These are phyloP conservation scores for Blastobotrys ciferrii DNA, from an alignment of 1,139 yeast genomes.

Conservation along the genomic window DNA sequence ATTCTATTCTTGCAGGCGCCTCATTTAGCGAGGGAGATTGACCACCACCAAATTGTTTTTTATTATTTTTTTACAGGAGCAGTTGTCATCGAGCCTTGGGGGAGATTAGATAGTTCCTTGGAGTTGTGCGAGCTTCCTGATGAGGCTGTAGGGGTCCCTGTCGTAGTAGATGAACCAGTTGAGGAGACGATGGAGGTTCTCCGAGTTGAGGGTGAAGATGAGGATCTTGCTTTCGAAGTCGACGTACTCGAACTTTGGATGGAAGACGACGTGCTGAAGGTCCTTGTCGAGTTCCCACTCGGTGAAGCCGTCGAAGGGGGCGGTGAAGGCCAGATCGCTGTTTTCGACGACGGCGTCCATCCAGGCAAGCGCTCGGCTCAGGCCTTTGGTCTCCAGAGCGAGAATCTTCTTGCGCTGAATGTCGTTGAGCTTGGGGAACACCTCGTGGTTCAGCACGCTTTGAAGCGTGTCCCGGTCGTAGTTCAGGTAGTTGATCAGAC, in stretches of 20 bases:
- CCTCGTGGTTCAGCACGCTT: background rate
- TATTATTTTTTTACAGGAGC: too few relatives aligned
- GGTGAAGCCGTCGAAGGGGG: background rate
- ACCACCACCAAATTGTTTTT: too few relatives aligned
- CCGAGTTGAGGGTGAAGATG: slow-evolving; percentile 5
- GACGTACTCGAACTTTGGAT: slow-evolving; percentile 1
- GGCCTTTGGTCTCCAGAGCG: background rate
- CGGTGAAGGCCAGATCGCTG: background rate
- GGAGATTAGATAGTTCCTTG: background rate
- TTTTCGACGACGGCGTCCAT: background rate
- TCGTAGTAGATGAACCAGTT: slow-evolving; percentile 1
- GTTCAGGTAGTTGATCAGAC: slow-evolving; percentile 1
- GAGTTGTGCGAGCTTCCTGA: slow-evolving; percentile 1
- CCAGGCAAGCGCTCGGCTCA: slow-evolving; percentile 5
- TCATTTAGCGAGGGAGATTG: too few relatives aligned
- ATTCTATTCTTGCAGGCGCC: too few relatives aligned
- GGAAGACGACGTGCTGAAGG: slow-evolving; percentile 4
- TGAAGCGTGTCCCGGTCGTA: background rate
- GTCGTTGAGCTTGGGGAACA: background rate
- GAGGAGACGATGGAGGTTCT: slow-evolving; percentile 7
- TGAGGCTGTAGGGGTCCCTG: background rate
- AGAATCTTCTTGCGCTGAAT: background rate
- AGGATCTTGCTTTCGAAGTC: slow-evolving; percentile 4
- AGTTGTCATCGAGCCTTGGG: too few relatives aligned
- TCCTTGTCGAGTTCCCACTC: slow-evolving; percentile 8